Conservation (phyloP, 2,329 filamentous ascomycete species). For the Cordyceps javanica region DNA sequence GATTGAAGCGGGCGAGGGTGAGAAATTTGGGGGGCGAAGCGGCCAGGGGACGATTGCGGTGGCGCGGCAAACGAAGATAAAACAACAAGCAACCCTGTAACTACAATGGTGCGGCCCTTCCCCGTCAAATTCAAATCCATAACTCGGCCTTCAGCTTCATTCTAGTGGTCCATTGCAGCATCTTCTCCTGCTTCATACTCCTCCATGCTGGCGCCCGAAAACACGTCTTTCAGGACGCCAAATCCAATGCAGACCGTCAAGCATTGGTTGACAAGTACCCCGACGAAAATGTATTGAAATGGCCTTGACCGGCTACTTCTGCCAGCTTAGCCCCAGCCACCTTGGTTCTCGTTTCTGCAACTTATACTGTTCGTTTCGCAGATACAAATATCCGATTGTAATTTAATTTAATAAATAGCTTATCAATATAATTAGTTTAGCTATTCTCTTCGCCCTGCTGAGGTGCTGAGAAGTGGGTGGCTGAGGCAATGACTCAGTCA, state of each 20-base stretch:
- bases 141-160: neutral
- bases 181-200: neutral
- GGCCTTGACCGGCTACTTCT: neutral
- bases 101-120: no score
- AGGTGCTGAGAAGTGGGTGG: no score
- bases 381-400: neutral
- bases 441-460: no score
- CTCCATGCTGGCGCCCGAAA: neutral
- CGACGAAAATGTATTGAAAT: neutral
- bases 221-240: neutral
- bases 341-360: neutral
- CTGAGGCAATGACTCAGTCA: no score
- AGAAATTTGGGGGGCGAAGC: neutral
- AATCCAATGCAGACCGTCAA: neutral
- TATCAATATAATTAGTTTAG: no score
- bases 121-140: neutral
- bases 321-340: neutral
- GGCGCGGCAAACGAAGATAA: neutral
- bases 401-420: no score
- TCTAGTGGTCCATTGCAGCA: neutral
- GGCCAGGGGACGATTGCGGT: neutral
- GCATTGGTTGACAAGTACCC: neutral
- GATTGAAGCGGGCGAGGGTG: neutral
- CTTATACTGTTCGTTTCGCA: neutral
- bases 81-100: no score